phyloP scores from a whole-genome alignment of 164 flowering plant genomes.

The Sedum album region DNA sequence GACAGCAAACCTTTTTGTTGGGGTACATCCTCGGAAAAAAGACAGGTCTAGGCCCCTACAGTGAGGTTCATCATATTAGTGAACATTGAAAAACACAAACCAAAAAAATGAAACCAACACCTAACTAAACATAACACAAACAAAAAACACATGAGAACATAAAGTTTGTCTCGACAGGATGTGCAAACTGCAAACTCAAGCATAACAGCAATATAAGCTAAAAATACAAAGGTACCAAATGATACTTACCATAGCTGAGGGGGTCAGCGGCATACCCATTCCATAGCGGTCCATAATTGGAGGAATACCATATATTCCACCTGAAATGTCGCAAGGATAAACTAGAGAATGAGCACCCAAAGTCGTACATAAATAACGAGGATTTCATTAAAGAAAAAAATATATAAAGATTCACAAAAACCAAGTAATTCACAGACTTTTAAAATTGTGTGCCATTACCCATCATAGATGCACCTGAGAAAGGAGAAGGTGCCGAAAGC shows the following conservation, averaged over 20 bases:
- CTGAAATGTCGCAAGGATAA: slow-evolving; percentile 20
- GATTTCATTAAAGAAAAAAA: not conserved
- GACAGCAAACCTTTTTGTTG: slow-evolving; percentile 12
- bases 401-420: not conserved
- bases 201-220: too few species aligned
- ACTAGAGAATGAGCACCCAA: not conserved
- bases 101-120: not conserved
- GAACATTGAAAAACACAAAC: not conserved
- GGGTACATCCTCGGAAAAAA: not conserved
- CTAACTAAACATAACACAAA: too few species aligned
- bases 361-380: not conserved
- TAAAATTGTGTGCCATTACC: slow-evolving; percentile 28
- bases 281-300: slow-evolving; percentile 70
- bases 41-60: not conserved
- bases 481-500: slow-evolving; percentile 75
- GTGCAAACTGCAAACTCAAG: too few species aligned
- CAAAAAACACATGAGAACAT: too few species aligned
- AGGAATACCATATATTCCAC: slow-evolving; percentile 86
- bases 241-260: slow-evolving; percentile 10
- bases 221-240: not conserved
- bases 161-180: too few species aligned
- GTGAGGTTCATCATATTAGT: not conserved
- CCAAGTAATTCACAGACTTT: not conserved
- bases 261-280: slow-evolving; percentile 43
- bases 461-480: slow-evolving; percentile 70